These are phyloP conservation scores for Avena eriantha DNA, from an alignment of 176 grass and related monocot genomes.

Conservation along the genomic window DNA sequence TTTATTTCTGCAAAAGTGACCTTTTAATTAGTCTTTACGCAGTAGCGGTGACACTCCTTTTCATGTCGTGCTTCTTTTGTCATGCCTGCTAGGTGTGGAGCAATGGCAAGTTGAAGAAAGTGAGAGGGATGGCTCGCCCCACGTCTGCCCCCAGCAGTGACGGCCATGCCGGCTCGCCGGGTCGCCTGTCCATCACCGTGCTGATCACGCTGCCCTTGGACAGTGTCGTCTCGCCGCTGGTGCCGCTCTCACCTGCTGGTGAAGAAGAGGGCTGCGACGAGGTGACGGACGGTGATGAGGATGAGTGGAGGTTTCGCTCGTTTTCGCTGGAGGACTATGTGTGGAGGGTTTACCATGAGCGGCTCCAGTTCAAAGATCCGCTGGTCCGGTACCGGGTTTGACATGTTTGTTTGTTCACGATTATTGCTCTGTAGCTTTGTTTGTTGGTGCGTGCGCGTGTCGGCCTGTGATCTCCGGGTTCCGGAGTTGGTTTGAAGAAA, in stretches of 20 bases:
- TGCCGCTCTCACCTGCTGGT: slow-evolving; percentile 14
- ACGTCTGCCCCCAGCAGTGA: slow-evolving; percentile 7
- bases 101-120: slow-evolving; percentile 73
- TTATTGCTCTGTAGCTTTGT: not conserved
- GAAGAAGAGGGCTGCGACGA: slow-evolving; percentile 20
- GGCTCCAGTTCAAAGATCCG: slow-evolving; percentile 63
- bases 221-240: slow-evolving; percentile 56
- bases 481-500: slow-evolving; percentile 23
- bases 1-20: not conserved
- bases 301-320: slow-evolving; percentile 47
- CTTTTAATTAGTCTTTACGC: slow-evolving; percentile 34
- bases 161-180: slow-evolving; percentile 23
- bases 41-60: slow-evolving; percentile 20
- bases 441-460: slow-evolving; percentile 4
- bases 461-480: not conserved
- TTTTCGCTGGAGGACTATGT: slow-evolving; percentile 65
- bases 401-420: not conserved
- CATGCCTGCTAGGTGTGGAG: slow-evolving; percentile 71
- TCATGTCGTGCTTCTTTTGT: slow-evolving; percentile 35
- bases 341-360: slow-evolving; percentile 67
- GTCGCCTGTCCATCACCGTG: slow-evolving; percentile 56
- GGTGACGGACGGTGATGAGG: not conserved
- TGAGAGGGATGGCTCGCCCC: slow-evolving; percentile 60
- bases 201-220: slow-evolving; percentile 66
- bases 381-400: slow-evolving; percentile 54